Conservation (phyloP, 2,329 filamentous ascomycete genomes). For the Cadophora sp. region DNA sequence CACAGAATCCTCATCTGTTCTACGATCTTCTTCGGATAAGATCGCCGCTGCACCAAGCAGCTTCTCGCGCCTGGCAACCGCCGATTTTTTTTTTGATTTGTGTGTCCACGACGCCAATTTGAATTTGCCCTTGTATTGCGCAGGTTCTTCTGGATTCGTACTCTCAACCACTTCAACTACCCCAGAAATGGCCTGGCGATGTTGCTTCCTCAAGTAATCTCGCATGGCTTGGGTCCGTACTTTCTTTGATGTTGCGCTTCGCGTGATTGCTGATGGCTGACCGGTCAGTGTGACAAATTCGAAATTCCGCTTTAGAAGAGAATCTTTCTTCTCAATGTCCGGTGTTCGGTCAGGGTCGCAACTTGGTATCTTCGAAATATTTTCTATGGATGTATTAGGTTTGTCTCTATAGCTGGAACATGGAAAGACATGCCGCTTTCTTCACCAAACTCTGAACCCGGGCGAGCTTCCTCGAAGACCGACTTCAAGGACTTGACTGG, state of each 20-base stretch:
- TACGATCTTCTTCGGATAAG: neutral
- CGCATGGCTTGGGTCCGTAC: slow-evolving; percentile 34
- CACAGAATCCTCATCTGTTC: neutral
- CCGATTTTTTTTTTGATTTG: slow-evolving; percentile 24
- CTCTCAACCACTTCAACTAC: slow-evolving; percentile 4
- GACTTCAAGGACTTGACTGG: no score
- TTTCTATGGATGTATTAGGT: no score
- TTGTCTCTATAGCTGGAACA: no score
- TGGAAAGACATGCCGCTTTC: no score
- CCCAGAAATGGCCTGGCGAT: slow-evolving; percentile 19
- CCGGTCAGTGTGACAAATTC: slow-evolving; percentile 32
- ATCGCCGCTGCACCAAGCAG: neutral
- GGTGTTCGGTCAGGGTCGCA: no score
- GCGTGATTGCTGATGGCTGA: slow-evolving; percentile 9
- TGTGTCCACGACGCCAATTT: slow-evolving; percentile 31
- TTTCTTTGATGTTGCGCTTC: slow-evolving; percentile 23
- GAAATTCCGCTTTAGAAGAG: slow-evolving; percentile 5
- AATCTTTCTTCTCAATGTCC: neutral
- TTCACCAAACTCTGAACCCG: no score
- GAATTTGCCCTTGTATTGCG: slow-evolving; percentile 31
- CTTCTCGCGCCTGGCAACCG: neutral
- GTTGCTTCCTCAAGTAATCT: slow-evolving; percentile 32
- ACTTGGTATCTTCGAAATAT: no score
- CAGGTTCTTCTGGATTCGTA: slow-evolving; percentile 16
- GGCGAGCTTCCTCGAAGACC: no score